phyloP scores from a whole-genome alignment of 768 basidiomycete species.

The Russula sp. region DNA sequence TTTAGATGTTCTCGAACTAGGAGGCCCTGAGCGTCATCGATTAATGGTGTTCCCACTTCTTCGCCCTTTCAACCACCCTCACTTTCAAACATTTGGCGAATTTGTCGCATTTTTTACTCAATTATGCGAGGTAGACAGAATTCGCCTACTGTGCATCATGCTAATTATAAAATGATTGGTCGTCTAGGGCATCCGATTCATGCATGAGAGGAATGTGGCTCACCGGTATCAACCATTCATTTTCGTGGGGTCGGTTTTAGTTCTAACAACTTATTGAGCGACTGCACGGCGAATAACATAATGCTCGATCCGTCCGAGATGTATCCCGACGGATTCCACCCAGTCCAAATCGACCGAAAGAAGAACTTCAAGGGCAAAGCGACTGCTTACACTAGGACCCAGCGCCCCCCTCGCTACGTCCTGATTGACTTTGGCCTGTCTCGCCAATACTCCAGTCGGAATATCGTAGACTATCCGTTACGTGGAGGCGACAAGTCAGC shows the following conservation, averaged over 20 bases:
- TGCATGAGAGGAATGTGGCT: slow-evolving; percentile 32
- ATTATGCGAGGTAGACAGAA: slow-evolving; percentile 38
- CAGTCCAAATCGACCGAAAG: slow-evolving; percentile 24
- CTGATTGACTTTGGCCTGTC: slow-evolving; percentile 36
- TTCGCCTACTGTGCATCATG: neutral
- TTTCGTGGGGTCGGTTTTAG: neutral
- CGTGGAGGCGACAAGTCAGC: slow-evolving; percentile 45
- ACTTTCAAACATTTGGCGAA: slow-evolving; percentile 40
- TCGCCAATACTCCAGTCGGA: slow-evolving; percentile 31
- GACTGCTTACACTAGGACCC: slow-evolving; percentile 31
- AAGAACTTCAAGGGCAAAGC: slow-evolving; percentile 33
- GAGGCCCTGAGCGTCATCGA: slow-evolving; percentile 10
- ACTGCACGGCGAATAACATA: slow-evolving; percentile 30
- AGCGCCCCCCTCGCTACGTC: slow-evolving; percentile 33
- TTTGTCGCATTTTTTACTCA: slow-evolving; percentile 38
- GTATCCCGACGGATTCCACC: slow-evolving; percentile 36
- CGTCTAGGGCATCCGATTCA: slow-evolving; percentile 32
- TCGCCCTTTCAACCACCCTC: slow-evolving; percentile 33
- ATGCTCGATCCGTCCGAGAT: slow-evolving; percentile 36
- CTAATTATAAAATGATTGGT: neutral
- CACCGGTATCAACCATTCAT: slow-evolving; percentile 35
- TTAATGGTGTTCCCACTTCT: slow-evolving; percentile 41
- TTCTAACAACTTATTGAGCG: slow-evolving; percentile 6
- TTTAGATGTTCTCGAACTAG: slow-evolving; percentile 31
- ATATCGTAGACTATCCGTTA: slow-evolving; percentile 35